A percentile compares a stretch with the other conserved stretches of the same genome.
Evolutionary conservation across 352 stramenopile species (phyloP).

Genomic region (Elongisporangium anandrum): DNA sequence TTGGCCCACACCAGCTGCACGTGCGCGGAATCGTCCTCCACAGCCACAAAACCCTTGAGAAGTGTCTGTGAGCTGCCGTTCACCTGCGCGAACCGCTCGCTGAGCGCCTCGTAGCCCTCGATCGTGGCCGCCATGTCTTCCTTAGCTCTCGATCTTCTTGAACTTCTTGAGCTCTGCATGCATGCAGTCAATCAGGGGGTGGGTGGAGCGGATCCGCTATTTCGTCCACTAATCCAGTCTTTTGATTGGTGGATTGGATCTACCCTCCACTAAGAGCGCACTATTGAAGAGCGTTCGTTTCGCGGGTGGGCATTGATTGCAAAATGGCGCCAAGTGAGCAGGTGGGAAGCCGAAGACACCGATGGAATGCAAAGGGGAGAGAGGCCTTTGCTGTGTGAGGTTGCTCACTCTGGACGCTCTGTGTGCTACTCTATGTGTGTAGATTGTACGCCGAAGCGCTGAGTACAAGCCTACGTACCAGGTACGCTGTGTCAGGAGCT

Average conservation of each 20-base stretch:
- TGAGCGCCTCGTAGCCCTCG: constrained; percentile 23
- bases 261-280: too few relatives aligned
- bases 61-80: constrained; percentile 47
- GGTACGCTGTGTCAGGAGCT: constrained; percentile 6
- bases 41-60: constrained; percentile 27
- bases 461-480: constrained; percentile 51
- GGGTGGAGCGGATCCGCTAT: too few relatives aligned
- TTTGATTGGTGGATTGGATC: too few relatives aligned
- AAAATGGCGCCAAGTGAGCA: constrained; percentile 1
- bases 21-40: constrained; percentile 16
- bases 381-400: constrained; percentile 9
- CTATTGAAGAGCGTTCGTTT: neutral
- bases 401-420: too few relatives aligned
- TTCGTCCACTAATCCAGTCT: too few relatives aligned
- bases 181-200: too few relatives aligned
- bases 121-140: too few relatives aligned
- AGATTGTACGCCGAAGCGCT: constrained; percentile 31
- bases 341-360: too few relatives aligned
- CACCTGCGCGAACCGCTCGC: constrained; percentile 38
- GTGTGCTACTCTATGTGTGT: constrained; percentile 1
- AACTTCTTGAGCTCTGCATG: too few relatives aligned
- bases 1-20: constrained; percentile 60
- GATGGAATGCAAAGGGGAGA: neutral
- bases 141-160: too few relatives aligned
- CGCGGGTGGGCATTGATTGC: neutral